Evolutionary conservation across 768 basidiomycete genomes (phyloP).

Genomic region (Tylopilus sp.): DNA sequence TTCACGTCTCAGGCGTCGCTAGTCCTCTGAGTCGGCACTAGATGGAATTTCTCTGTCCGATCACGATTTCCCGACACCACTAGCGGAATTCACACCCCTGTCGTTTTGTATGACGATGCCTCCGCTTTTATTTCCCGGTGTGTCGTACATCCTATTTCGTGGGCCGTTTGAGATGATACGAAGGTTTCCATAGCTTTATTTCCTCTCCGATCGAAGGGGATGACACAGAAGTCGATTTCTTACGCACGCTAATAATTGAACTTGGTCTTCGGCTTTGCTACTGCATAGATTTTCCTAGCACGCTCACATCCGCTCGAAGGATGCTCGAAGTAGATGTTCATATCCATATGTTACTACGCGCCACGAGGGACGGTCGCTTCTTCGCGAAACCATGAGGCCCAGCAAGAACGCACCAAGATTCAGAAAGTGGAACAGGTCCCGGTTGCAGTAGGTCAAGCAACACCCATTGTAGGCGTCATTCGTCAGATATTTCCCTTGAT

Average conservation of each 20-base stretch:
- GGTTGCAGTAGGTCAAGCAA: slow-evolving; percentile 59
- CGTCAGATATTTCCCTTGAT: slow-evolving; percentile 45
- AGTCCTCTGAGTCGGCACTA: slow-evolving; percentile 12
- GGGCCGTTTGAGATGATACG: neutral
- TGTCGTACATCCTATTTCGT: neutral
- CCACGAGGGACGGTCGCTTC: slow-evolving; percentile 56
- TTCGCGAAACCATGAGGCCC: slow-evolving; percentile 60
- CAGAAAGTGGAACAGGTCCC: slow-evolving; percentile 42
- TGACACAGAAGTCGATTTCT: slow-evolving; percentile 46
- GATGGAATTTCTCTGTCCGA: slow-evolving; percentile 19
- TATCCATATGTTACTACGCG: slow-evolving; percentile 68
- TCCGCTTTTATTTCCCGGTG: slow-evolving; percentile 27
- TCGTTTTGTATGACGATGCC: slow-evolving; percentile 25
- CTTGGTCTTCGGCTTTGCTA: slow-evolving; percentile 55
- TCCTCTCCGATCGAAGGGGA: slow-evolving; percentile 15
- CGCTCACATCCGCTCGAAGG: slow-evolving; percentile 64
- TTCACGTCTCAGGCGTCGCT: too few species aligned
- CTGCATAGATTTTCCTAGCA: slow-evolving; percentile 46
- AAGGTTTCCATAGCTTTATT: slow-evolving; percentile 17
- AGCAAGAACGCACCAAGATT: slow-evolving; percentile 58
- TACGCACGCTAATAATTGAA: slow-evolving; percentile 75
- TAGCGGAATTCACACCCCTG: slow-evolving; percentile 11
- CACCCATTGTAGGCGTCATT: slow-evolving; percentile 62
- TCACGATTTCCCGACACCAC: neutral
- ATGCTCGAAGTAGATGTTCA: slow-evolving; percentile 64